A percentile compares a stretch with the other conserved stretches of the same genome.
Conservation (phyloP, 2,329 filamentous ascomycete species). For the Fusarium aywerte region DNA sequence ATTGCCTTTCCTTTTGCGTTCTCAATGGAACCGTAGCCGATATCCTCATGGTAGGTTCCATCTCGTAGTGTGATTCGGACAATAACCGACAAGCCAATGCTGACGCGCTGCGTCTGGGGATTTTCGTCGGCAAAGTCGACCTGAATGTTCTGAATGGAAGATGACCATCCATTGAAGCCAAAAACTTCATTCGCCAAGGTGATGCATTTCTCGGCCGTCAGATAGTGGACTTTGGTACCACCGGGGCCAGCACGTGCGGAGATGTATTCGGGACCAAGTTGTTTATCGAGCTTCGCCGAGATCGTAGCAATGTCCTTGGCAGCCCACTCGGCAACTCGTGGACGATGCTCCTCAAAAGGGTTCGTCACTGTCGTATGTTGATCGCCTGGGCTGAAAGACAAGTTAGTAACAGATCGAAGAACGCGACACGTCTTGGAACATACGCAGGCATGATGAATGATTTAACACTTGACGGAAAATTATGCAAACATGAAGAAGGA, state of each 20-base stretch:
- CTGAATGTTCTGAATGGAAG: slow-evolving; percentile 91
- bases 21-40: slow-evolving; percentile 96
- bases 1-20: slow-evolving; percentile 95
- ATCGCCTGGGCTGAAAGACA: slow-evolving; percentile 69
- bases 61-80: slow-evolving; percentile 90
- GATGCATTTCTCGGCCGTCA: slow-evolving; percentile 97
- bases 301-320: slow-evolving; percentile 91
- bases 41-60: slow-evolving; percentile 97
- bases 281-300: slow-evolving; percentile 86
- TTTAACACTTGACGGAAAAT: slow-evolving; percentile 9
- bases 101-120: slow-evolving; percentile 79
- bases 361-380: slow-evolving; percentile 72
- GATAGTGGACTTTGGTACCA: slow-evolving; percentile 89
- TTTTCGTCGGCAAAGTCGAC: slow-evolving; percentile 96
- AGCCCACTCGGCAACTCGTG: slow-evolving; percentile 81
- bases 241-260: slow-evolving; percentile 85
- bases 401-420: slow-evolving; percentile 29
- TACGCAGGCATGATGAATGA: slow-evolving; percentile 58
- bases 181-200: slow-evolving; percentile 94
- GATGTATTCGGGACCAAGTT: slow-evolving; percentile 95
- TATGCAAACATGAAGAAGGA: slow-evolving; percentile 44
- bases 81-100: slow-evolving; percentile 87
- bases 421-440: slow-evolving; percentile 40
- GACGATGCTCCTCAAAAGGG: slow-evolving; percentile 80
- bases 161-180: slow-evolving; percentile 98